phyloP scores from a whole-genome alignment of 805 yeast genomes.

The Spathaspora hagerdaliae region DNA sequence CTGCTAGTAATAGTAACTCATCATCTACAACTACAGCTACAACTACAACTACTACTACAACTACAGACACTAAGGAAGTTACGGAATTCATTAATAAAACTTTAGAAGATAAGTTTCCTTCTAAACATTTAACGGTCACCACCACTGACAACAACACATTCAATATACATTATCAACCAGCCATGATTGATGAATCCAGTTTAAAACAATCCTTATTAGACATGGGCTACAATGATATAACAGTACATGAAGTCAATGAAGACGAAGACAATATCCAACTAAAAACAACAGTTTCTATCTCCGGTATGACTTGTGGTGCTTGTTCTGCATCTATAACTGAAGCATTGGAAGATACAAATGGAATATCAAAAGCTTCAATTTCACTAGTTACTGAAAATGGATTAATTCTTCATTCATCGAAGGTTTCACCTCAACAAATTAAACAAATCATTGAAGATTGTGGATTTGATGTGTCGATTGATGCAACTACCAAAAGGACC shows the following conservation, averaged over 20 bases:
- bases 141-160: neutral
- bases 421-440: constrained; percentile 13
- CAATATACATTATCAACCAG: neutral
- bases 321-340: constrained; percentile 39
- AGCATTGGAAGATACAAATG: constrained; percentile 20
- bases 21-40: neutral
- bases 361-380: constrained; percentile 24
- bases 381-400: constrained; percentile 38
- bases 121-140: neutral
- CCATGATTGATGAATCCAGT: neutral
- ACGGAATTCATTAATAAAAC: neutral
- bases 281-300: constrained; percentile 25
- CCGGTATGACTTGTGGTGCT: constrained; percentile 42
- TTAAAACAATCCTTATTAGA: neutral
- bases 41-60: neutral
- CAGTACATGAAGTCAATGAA: neutral
- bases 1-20: neutral
- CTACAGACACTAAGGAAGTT: neutral
- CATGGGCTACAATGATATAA: neutral
- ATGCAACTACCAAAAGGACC: neutral
- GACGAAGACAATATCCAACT: neutral
- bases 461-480: constrained; percentile 18
- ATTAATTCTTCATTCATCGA: constrained; percentile 14
- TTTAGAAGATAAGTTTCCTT: neutral
- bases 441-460: constrained; percentile 24